Base-by-base conservation (phyloP, 768 basidiomycete species). In the Mycena olivaceomarginata region DNA sequence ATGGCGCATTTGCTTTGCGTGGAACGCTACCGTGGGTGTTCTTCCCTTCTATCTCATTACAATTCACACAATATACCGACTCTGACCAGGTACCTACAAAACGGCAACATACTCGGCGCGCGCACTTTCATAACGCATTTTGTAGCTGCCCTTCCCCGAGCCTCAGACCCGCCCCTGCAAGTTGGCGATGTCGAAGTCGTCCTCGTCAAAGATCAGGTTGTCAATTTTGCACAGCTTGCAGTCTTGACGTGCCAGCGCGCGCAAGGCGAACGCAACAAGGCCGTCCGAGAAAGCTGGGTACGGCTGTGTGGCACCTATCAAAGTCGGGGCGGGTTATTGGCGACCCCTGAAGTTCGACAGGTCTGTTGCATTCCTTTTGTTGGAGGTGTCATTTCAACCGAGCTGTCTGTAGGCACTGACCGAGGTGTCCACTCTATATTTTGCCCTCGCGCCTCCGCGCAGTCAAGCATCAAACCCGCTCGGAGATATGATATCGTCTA, bases 191-290 rank as follows among this genome's bases (percentile, higher is more conserved):
- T 88, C 67, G 95, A 97, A 81, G 89, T 98, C 5, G 84, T 91
- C 16, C 87, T 97, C 70, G 97, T 96, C 6, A 91, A 90, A 39
- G 95, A 98, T 77, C 86, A 91, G 0, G 87, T 93, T 8, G 87
- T 98, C 75, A 99, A 98, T 83, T 99, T 98, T 84, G 89, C 94
- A 2, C 98, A 99, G 81, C 91, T 99, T 70, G 96, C 95, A 0
- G 92, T 99, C 13, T 84, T 94, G 68, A 94, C 94, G n/a, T 96
- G 96, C 79, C 98, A 99, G 83, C 92, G 96, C 31, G 94, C 94
- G 6, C 93, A 95, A 72, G 95, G 95, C 4, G 93, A 96, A 20
- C 92, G 93, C 81, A 96, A 93, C 81, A 94, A 93, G 83, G 89
- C 89, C 40, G 92, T 91, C 88, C 90, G 94, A 67, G 96, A 94